Evolutionary conservation across 2,329 filamentous ascomycete genomes (phyloP), one percentile per base, ranked within the genome.

Genomic region (Calonectria honghensis): DNA sequence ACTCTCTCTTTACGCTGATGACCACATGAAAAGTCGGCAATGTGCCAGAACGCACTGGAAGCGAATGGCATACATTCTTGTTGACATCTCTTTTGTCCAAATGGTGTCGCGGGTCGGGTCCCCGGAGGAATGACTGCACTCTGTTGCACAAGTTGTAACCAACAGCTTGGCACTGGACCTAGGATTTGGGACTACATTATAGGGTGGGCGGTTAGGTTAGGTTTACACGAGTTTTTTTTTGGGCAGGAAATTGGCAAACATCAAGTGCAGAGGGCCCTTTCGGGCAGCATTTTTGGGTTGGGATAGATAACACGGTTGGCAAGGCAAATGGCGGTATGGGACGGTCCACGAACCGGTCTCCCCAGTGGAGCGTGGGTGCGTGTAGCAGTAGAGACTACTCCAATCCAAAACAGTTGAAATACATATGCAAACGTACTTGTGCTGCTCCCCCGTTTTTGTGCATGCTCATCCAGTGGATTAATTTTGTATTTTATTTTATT

Each of bases 321-420:
- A 65, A 68, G 32, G 65, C 20, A 57, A 69, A 48, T 50, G 61
- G 68, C 48, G 37, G 66, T 45, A 73, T 69, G 66, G 50, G 39
- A 63, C 31, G 63, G 68, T 45, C 45, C 45, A 31, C 24, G 35
- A 41, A 63, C 57, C 57, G 24, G 35, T 63, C 45, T 24, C 32
- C 32, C 68, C 32, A 24, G 41, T 50, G 41, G 70, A 50, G 64
- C 63, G 50, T 69, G 64, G 71, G 45, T 32, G 69, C 54, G 37
- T 13, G 57, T 48, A 66, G 65, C 66, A 70, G 57, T 35, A 51
- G 63, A 73, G 66, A 75, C 66, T 63, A 75, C 78, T 80, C 78
- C 79, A 79, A 80, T 81, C 75, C 78, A 81, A 39, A 77, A 69
- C 48, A 67, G 68, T 74, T 48, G n/a, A 72, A 69, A 65, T 37